Conservation (phyloP, 768 basidiomycete genomes). For the Boletus bicolor region DNA sequence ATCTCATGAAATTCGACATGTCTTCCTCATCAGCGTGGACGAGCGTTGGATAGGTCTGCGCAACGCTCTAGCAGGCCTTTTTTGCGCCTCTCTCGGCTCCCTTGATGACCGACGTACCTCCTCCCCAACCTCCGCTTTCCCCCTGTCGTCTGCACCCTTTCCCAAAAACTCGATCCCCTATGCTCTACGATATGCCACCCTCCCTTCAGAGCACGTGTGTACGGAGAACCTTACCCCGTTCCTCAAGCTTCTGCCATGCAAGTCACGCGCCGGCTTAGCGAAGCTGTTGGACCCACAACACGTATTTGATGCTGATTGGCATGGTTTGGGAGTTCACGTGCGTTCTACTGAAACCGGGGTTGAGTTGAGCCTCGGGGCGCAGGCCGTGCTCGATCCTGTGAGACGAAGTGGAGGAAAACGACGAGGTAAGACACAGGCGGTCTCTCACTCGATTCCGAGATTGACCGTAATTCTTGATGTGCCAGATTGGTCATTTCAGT, state of each 20-base stretch:
- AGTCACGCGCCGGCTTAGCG: slow-evolving; percentile 82
- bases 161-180: slow-evolving; percentile 40
- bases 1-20: not conserved
- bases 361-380: slow-evolving; percentile 65
- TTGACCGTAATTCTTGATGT: slow-evolving; percentile 6
- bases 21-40: slow-evolving; percentile 49
- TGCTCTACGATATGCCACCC: slow-evolving; percentile 67
- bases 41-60: slow-evolving; percentile 81
- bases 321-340: slow-evolving; percentile 81
- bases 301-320: slow-evolving; percentile 90
- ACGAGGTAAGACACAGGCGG: slow-evolving; percentile 45
- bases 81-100: slow-evolving; percentile 87
- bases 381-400: slow-evolving; percentile 78
- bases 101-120: slow-evolving; percentile 75
- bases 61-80: slow-evolving; percentile 87
- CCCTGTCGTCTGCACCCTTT: slow-evolving; percentile 54
- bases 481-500: slow-evolving; percentile 71
- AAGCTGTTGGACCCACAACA: slow-evolving; percentile 79
- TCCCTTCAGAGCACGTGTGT: slow-evolving; percentile 87
- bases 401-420: slow-evolving; percentile 46
- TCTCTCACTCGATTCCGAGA: not conserved
- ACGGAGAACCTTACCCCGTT: slow-evolving; percentile 98
- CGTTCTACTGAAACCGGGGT: slow-evolving; percentile 57
- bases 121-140: slow-evolving; percentile 60
- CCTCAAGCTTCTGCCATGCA: slow-evolving; percentile 91